A percentile compares a stretch with the other conserved stretches of the same genome.
phyloP scores from a whole-genome alignment of 2,329 filamentous ascomycete genomes.

The Curvularia verruculosa region DNA sequence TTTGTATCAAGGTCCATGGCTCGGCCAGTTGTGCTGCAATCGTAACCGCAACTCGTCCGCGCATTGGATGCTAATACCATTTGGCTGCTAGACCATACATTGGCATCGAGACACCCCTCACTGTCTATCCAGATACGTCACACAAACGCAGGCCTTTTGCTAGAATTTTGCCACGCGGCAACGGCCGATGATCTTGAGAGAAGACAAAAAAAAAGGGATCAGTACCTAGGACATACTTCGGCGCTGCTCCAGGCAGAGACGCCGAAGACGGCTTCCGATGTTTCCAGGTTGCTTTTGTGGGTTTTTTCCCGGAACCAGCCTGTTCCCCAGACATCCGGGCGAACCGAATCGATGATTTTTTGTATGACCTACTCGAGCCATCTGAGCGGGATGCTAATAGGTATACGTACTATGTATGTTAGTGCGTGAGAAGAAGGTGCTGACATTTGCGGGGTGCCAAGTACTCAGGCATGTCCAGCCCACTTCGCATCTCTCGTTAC shows the following conservation, averaged over 20 bases:
- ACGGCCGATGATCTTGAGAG: neutral
- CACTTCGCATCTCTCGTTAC: neutral
- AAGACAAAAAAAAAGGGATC: neutral
- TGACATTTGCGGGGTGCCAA: constrained; percentile 1
- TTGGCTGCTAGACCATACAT: neutral
- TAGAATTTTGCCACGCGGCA: neutral
- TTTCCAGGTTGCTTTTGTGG: neutral
- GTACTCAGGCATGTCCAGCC: neutral
- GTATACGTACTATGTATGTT: neutral
- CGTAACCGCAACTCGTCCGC: neutral
- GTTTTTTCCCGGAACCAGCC: neutral
- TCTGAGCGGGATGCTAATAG: neutral
- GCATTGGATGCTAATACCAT: neutral
- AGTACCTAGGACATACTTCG: neutral
- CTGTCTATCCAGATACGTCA: neutral
- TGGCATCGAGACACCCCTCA: neutral
- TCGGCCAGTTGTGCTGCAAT: neutral
- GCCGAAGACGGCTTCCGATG: neutral
- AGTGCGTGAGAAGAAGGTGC: neutral
- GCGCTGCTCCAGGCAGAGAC: neutral
- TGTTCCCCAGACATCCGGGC: neutral
- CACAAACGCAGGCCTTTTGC: neutral
- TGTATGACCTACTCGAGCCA: neutral
- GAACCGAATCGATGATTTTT: neutral
- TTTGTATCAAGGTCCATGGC: neutral